These are phyloP conservation scores for Hypoxylon intermedium DNA, from an alignment of 495 filamentous ascomycete species.

Conservation along the genomic window DNA sequence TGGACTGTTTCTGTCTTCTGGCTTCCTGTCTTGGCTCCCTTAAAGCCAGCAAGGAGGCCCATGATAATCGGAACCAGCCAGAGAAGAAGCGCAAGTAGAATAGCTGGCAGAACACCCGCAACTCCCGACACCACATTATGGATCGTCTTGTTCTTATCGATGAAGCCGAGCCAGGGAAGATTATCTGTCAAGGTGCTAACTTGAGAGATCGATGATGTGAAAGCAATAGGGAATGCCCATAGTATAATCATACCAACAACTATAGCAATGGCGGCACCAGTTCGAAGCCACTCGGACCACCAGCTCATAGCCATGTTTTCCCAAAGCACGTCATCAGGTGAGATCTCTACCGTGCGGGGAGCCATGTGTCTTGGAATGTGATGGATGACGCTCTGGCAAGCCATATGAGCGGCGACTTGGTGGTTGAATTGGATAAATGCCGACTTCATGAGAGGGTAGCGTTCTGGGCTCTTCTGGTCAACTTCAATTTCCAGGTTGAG, in stretches of 20 bases:
- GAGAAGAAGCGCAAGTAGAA: constrained; percentile 80
- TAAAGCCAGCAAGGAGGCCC: constrained; percentile 68
- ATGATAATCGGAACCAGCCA: constrained; percentile 81
- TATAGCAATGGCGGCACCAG: constrained; percentile 66
- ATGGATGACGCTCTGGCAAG: constrained; percentile 89
- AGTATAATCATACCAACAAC: constrained; percentile 81
- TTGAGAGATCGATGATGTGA: constrained; percentile 82
- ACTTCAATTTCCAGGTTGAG: constrained; percentile 92
- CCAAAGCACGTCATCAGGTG: constrained; percentile 94
- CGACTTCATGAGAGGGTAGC: constrained; percentile 94
- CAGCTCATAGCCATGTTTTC: constrained; percentile 97
- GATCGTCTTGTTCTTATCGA: constrained; percentile 63
- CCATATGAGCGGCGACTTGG: constrained; percentile 97
- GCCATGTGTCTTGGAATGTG: constrained; percentile 95
- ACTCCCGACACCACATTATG: constrained; percentile 71
- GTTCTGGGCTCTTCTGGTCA: constrained; percentile 85
- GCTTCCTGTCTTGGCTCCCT: constrained; percentile 85
- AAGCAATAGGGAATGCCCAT: constrained; percentile 91
- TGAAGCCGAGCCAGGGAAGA: constrained; percentile 74
- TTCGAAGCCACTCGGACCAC: constrained; percentile 88
- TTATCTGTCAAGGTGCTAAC: constrained; percentile 69
- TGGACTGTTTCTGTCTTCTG: constrained; percentile 82
- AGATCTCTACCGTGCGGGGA: constrained; percentile 89
- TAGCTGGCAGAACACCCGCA: constrained; percentile 84
- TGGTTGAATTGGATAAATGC: constrained; percentile 99